A percentile compares a stretch with the other conserved stretches of the same genome.
These are phyloP conservation scores for Tuber microsphaerosporum DNA, from an alignment of 495 filamentous ascomycete species.

Conservation along the genomic window DNA sequence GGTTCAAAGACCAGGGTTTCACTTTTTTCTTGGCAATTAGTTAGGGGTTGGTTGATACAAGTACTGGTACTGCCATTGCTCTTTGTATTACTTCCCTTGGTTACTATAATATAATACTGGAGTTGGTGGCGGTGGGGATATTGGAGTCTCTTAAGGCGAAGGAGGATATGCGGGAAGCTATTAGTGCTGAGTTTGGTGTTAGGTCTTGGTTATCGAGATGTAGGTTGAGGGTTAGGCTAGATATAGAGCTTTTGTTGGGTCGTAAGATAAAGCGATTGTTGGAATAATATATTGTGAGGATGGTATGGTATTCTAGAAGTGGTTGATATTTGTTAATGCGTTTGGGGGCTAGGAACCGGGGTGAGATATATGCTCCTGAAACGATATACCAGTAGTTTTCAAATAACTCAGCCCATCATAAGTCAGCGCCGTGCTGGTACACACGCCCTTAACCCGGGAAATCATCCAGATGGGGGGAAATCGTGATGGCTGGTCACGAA, in stretches of 20 bases:
- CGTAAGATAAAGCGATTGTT: background rate
- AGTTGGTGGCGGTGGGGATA: background rate
- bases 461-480: too few species aligned
- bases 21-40: slow-evolving; percentile 40
- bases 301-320: too few species aligned
- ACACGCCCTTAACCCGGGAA: too few species aligned
- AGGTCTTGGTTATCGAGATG: background rate
- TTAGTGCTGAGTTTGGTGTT: background rate
- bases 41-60: slow-evolving; percentile 35
- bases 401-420: too few species aligned
- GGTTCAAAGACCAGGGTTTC: slow-evolving; percentile 42
- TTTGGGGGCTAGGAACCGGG: background rate
- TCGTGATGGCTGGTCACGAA: too few species aligned
- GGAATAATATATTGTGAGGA: background rate
- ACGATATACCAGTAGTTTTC: too few species aligned
- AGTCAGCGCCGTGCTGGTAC: too few species aligned
- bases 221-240: background rate
- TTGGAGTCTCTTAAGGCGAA: too few species aligned
- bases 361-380: background rate
- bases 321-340: too few species aligned
- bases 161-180: too few species aligned
- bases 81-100: background rate
- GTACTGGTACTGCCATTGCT: background rate
- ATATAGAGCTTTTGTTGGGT: background rate
- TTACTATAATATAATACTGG: background rate